Percentiles rank a stretch among this genome's conserved stretches.
Conservation (phyloP, 2,329 filamentous ascomycete genomes). For the Aspergillus sp. region DNA sequence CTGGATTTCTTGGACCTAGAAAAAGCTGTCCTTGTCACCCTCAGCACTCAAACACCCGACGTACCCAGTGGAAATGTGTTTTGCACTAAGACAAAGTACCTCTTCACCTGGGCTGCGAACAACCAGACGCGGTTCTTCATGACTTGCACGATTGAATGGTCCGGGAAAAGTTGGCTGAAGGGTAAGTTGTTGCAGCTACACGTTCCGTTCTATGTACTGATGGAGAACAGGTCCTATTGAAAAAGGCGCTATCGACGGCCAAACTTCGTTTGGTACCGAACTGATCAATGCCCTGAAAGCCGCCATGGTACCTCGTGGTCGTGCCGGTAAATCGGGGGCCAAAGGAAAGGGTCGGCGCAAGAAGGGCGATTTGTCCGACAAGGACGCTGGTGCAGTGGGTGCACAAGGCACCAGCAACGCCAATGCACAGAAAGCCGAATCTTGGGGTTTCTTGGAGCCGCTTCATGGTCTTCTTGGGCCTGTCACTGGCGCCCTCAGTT, state of each 20-base stretch:
- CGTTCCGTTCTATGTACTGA: conserved; percentile 27
- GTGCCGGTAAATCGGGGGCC: conserved; percentile 47
- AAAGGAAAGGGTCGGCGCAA: conserved; percentile 62
- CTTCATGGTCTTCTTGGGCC: conserved; percentile 69
- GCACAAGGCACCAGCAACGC: conserved; percentile 44
- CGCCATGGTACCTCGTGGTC: conserved; percentile 66
- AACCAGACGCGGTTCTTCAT: conserved; percentile 83
- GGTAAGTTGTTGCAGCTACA: conserved; percentile 53
- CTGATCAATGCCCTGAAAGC: conserved; percentile 72
- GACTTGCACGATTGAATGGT: conserved; percentile 92
- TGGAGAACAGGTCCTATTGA: conserved; percentile 75
- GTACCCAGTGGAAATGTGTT: conserved; percentile 94
- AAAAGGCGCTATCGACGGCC: conserved; percentile 89
- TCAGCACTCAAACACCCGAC: conserved; percentile 86
- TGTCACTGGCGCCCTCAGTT: conserved; percentile 65
- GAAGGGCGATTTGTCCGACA: conserved; percentile 49
- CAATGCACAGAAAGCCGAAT: conserved; percentile 42
- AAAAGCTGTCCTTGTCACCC: conserved; percentile 77
- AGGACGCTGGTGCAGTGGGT: conserved; percentile 43
- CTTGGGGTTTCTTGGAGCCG: conserved; percentile 83
- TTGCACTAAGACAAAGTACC: conserved; percentile 88
- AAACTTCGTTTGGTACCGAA: conserved; percentile 77
- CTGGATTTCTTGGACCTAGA: conserved; percentile 85
- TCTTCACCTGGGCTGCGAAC: conserved; percentile 84
- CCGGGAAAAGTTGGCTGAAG: conserved; percentile 96